Evolutionary conservation across 371 early-diverging fungal species (phyloP), one percentile per base, ranked within the genome.

Genomic region (Basidiobolus meristosporus): DNA sequence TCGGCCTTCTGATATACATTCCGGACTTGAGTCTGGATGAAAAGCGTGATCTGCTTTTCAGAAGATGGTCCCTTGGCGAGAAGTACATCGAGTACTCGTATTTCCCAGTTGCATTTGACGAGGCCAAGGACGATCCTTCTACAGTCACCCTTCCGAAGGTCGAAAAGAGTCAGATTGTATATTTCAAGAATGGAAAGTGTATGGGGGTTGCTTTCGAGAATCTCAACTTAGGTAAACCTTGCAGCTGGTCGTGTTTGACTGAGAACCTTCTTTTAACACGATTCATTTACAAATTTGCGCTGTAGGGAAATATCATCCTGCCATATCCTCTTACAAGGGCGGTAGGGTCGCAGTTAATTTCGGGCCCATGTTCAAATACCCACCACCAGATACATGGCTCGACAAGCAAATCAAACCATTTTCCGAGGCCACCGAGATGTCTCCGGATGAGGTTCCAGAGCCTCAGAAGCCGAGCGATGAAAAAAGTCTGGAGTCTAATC

Each of bases 251-350:
- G 26, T 11, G 15, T 16, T 57, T 21, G 38, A 3, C 31, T 26
- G 7, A n/a, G 26, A 14, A 41, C 15, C 26, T 26, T 6, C 26
- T 12, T 19, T 15, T 34, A 41, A 42, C 34, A 34, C 19, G 0
- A 37, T 23, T 37, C 18, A 15, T 16, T 12, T 1, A 11, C 12
- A 33, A 19, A 16, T 37, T 7, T 0, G 14, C 29, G 4, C 3
- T 28, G 12, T 44, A 61, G 68, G 78, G 31, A 80, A 75, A 47
- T 79, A 78, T 57, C 58, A 79, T 36, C 70, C 80, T 12, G 73
- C 79, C 0, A 52, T 79, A 6, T 70, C 76, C 17, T 54, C 57
- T 5, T 79, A 69, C 39, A 59, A 52, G 45, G 67, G 64, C 22
- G 75, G 63, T 18, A 56, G 51, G 30, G 57, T 62, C n/a, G 56